These are phyloP conservation scores for Xylariaceae sp. DNA, from an alignment of 2,329 filamentous ascomycete genomes.

Conservation along the genomic window DNA sequence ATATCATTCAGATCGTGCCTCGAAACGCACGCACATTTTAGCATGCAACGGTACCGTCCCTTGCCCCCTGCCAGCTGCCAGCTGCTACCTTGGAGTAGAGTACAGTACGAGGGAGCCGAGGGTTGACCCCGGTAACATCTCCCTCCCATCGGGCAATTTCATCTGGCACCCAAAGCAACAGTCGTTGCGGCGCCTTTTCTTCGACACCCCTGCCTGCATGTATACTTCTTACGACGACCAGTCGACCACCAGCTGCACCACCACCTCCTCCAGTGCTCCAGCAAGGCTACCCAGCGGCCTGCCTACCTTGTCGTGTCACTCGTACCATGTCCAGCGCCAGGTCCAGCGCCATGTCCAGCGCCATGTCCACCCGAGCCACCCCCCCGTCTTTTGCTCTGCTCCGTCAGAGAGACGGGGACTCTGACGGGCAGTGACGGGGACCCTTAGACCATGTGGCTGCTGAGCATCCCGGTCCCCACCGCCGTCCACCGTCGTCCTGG, in stretches of 20 bases:
- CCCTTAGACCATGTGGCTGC: slow-evolving; percentile 27
- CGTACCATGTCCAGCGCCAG: slow-evolving; percentile 4
- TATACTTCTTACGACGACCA: too few relatives aligned
- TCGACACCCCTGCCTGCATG: slow-evolving; percentile 16
- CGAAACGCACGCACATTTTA: slow-evolving; percentile 12
- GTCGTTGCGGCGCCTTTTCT: slow-evolving; percentile 26
- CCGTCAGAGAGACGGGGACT: slow-evolving; percentile 2
- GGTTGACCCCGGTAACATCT: slow-evolving; percentile 23
- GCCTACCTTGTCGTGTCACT: slow-evolving; percentile 22
- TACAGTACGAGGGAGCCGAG: slow-evolving; percentile 20
- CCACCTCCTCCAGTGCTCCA: not conserved
- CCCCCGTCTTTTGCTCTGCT: not conserved
- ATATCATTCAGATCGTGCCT: slow-evolving; percentile 10
- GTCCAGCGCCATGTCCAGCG: slow-evolving; percentile 4
- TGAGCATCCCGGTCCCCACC: slow-evolving; percentile 18
- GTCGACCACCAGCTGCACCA: slow-evolving; percentile 9
- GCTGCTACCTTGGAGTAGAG: too few relatives aligned
- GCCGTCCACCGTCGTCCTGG: slow-evolving; percentile 14
- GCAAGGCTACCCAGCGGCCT: slow-evolving; percentile 11
- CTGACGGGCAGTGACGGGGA: too few relatives aligned
- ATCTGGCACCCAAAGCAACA: slow-evolving; percentile 31
- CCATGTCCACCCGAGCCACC: not conserved
- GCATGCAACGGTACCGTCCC: slow-evolving; percentile 28
- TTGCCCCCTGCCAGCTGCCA: too few relatives aligned
- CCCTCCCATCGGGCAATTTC: slow-evolving; percentile 36